Base-by-base conservation (phyloP, 805 yeast genomes). In the Isabelozyma heimii region DNA sequence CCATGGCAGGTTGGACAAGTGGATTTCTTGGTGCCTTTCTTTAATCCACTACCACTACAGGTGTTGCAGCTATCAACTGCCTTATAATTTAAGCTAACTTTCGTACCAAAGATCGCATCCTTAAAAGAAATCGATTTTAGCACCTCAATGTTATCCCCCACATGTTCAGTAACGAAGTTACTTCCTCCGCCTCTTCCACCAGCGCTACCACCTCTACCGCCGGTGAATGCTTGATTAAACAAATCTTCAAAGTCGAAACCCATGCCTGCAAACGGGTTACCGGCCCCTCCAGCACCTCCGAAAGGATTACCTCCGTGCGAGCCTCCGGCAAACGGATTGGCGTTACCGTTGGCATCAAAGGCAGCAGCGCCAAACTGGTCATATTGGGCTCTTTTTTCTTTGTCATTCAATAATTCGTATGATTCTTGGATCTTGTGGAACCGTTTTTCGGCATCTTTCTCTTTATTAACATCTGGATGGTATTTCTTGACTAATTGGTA, bases 401-500 rank as follows among this genome's bases (percentile, higher is more conserved):
- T 87, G 65, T 91, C 95, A 42, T 90, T 84, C 61, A 94, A 75
- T 37, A 94, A 82, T 68, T 94, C 99, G 63, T 95, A 94, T 1
- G 97, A 95, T 54, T 88, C 94, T 63, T 92, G 98, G 55, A 94
- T 81, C 60, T 88, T 89, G 62, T 94, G 98, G 72, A 94, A 94
- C 66, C 84, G 84, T 62, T 83, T 82, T 59, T 92, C 96, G 0
- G 98, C 94, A 15, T 81, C 92, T 24, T 82, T 80, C 54, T 89
- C 97, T 68, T 92, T 94, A 68, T 92, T 94, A 42, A 94, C 89
- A 72, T 94, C 99, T 0, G 99, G 99, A 68, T 94, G 99, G 67
- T 76, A 91, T 66, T 92, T 81, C 68, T 94, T 94, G 13, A 97
- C 99, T 54, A 94, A 74, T 61, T 90, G 86, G 66, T 91, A 91